These are phyloP conservation scores for Ilyonectria mors-panacis DNA, from an alignment of 2,329 filamentous ascomycete genomes.

Conservation along the genomic window DNA sequence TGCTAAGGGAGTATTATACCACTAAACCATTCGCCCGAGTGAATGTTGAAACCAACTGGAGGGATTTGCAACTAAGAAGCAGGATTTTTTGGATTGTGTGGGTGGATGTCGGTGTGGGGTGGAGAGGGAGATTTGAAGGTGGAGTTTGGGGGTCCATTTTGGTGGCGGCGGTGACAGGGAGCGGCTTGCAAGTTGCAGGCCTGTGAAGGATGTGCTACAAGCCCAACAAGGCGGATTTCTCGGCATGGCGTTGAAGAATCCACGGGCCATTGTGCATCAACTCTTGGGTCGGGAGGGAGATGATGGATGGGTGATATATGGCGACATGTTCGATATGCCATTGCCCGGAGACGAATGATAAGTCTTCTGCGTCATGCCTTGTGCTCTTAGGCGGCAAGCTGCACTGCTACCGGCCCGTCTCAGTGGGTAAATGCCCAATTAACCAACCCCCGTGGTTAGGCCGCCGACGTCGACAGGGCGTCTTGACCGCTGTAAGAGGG, in stretches of 20 bases:
- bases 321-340: no score
- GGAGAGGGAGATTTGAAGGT: not conserved
- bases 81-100: slow-evolving; percentile 6
- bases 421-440: slow-evolving; percentile 11
- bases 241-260: slow-evolving; percentile 1
- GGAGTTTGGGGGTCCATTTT: not conserved
- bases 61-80: slow-evolving; percentile 23
- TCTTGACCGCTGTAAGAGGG: not conserved
- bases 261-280: slow-evolving; percentile 19
- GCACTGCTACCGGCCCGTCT: not conserved
- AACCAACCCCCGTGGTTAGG: slow-evolving; percentile 19
- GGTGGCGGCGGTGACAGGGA: slow-evolving; percentile 6
- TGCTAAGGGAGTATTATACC: slow-evolving; percentile 55
- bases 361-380: not conserved
- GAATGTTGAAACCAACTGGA: not conserved
- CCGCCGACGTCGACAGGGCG: slow-evolving; percentile 10
- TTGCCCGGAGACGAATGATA: not conserved
- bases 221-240: not conserved
- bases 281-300: not conserved
- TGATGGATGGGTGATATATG: not conserved
- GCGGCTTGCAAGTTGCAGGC: not conserved
- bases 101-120: slow-evolving; percentile 6
- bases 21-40: slow-evolving; percentile 52
- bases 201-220: not conserved
- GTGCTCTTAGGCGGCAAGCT: not conserved